Percentiles rank a stretch among this genome's conserved stretches.
Evolutionary conservation across 495 filamentous ascomycete genomes (phyloP).

Genomic region (Hypomontagnella monticulosa): DNA sequence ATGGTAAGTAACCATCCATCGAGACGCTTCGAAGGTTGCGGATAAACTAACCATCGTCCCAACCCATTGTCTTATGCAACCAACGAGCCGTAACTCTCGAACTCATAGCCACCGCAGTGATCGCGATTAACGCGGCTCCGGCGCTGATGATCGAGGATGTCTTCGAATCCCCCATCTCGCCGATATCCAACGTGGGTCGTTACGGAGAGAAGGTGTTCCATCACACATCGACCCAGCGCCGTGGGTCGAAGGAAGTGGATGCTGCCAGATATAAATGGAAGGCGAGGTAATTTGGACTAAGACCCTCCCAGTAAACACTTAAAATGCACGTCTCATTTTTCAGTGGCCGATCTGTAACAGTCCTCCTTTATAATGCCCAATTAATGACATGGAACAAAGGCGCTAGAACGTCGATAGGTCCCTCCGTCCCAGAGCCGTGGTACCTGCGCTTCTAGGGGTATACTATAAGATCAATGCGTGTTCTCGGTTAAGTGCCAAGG

Average conservation of each 20-base stretch:
- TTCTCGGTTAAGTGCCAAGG: not conserved
- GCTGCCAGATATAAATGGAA: slow-evolving; percentile 17
- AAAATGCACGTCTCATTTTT: slow-evolving; percentile 4
- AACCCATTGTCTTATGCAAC: slow-evolving; percentile 28
- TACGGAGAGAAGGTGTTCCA: slow-evolving; percentile 7
- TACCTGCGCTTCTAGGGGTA: slow-evolving; percentile 8
- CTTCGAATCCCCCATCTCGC: slow-evolving; percentile 22
- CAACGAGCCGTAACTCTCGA: slow-evolving; percentile 30
- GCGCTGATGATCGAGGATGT: slow-evolving; percentile 8
- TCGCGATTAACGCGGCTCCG: slow-evolving; percentile 24
- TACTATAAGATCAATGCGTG: not conserved
- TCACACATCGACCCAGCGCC: slow-evolving; percentile 13
- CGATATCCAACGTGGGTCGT: slow-evolving; percentile 4
- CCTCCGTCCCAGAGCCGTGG: slow-evolving; percentile 21
- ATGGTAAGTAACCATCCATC: slow-evolving; percentile 4
- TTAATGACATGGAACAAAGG: slow-evolving; percentile 20
- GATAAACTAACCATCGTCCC: slow-evolving; percentile 36
- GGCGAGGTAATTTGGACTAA: not conserved
- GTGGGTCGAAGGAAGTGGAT: slow-evolving; percentile 6
- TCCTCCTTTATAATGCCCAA: slow-evolving; percentile 4
- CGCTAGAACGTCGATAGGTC: slow-evolving; percentile 14
- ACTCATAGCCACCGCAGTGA: slow-evolving; percentile 29
- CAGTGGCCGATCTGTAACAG: slow-evolving; percentile 2
- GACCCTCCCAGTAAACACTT: not conserved
- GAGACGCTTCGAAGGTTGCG: not conserved